Conservation (phyloP, 768 basidiomycete species). For the Mycena alexandri region DNA sequence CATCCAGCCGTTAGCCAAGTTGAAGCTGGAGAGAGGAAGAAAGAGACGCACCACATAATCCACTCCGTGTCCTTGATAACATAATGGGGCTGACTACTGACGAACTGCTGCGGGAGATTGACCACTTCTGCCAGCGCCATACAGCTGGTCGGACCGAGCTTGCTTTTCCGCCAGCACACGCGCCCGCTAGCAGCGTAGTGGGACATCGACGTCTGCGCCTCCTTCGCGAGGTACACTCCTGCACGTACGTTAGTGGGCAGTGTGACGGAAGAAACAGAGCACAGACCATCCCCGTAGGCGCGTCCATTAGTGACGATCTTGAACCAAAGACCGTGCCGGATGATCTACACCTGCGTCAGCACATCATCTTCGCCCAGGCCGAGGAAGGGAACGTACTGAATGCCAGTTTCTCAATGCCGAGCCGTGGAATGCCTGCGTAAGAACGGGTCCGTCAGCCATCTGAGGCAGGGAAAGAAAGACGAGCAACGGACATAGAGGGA, state of each 20-base stretch:
- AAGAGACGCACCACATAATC: slow-evolving; percentile 70
- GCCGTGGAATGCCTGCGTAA: slow-evolving; percentile 73
- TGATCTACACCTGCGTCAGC: slow-evolving; percentile 59
- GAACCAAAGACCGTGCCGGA: slow-evolving; percentile 80
- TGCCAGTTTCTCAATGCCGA: slow-evolving; percentile 78
- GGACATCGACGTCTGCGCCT: slow-evolving; percentile 62
- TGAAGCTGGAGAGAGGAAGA: not conserved
- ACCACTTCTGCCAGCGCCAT: slow-evolving; percentile 76
- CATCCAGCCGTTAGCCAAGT: not conserved
- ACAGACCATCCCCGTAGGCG: slow-evolving; percentile 71
- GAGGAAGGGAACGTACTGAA: slow-evolving; percentile 56
- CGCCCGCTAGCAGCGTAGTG: slow-evolving; percentile 52
- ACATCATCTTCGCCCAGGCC: not conserved
- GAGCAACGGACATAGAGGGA: slow-evolving; percentile 55
- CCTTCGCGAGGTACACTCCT: slow-evolving; percentile 80
- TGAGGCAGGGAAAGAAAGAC: not conserved
- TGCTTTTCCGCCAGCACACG: slow-evolving; percentile 66
- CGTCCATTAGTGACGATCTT: slow-evolving; percentile 68
- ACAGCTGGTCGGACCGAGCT: slow-evolving; percentile 59
- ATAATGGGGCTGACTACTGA: slow-evolving; percentile 64
- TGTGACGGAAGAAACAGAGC: not conserved
- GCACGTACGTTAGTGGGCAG: slow-evolving; percentile 10
- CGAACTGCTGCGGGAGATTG: slow-evolving; percentile 69
- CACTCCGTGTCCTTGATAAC: slow-evolving; percentile 76
- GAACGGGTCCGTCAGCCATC: not conserved